These are phyloP conservation scores for Nakataea oryzae DNA, from an alignment of 2,329 filamentous ascomycete species.

Conservation along the genomic window DNA sequence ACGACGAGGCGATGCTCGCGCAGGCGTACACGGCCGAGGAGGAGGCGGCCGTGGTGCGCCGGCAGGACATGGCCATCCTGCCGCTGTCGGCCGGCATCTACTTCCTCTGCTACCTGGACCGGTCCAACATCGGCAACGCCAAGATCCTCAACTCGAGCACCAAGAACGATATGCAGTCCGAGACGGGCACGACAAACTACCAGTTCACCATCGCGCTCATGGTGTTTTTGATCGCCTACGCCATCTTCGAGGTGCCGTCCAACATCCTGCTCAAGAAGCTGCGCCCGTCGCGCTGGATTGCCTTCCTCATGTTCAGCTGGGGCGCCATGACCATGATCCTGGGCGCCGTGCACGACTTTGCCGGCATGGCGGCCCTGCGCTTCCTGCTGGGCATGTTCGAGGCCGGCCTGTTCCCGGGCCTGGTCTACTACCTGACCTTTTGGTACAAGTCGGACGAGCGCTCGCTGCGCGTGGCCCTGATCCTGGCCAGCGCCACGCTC, in stretches of 20 bases:
- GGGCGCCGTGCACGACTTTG: slow-evolving; percentile 52
- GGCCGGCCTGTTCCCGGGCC: slow-evolving; percentile 32
- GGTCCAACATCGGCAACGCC: slow-evolving; percentile 60
- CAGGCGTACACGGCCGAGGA: slow-evolving; percentile 1
- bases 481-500: slow-evolving; percentile 59
- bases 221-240: slow-evolving; percentile 51
- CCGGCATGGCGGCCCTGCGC: slow-evolving; percentile 53
- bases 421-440: slow-evolving; percentile 53
- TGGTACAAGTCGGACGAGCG: slow-evolving; percentile 65
- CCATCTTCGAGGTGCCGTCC: slow-evolving; percentile 52
- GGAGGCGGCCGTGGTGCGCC: slow-evolving; percentile 35
- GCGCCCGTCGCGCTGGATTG: slow-evolving; percentile 51
- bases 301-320: slow-evolving; percentile 58
- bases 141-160: slow-evolving; percentile 53
- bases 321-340: slow-evolving; percentile 57
- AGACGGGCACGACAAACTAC: slow-evolving; percentile 49
- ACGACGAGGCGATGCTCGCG: background rate
- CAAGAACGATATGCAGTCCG: slow-evolving; percentile 49
- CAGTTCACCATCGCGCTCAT: slow-evolving; percentile 50
- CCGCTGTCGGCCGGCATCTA: slow-evolving; percentile 55
- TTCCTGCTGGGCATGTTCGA: slow-evolving; percentile 60
- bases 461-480: slow-evolving; percentile 59
- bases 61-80: slow-evolving; percentile 53
- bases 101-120: slow-evolving; percentile 57
- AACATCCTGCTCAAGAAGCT: slow-evolving; percentile 58